Evolutionary conservation across 768 basidiomycete species (phyloP), one percentile per base, ranked within the genome.

Genomic region (Pluteus cervinus): DNA sequence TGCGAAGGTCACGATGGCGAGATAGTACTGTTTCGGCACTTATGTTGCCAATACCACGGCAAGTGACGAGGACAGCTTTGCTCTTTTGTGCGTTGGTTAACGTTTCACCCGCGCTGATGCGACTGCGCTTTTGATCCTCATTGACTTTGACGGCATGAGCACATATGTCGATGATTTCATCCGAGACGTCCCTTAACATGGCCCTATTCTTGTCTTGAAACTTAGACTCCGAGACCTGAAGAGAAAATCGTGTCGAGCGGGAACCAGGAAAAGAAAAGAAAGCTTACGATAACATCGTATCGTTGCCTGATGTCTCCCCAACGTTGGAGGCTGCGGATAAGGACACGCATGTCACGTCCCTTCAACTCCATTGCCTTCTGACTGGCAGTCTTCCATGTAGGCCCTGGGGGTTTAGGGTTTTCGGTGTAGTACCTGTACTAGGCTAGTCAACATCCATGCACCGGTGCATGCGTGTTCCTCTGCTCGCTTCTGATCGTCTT

Each of bases 231-330:
- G 65, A 67, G 40, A 92, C 88, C 90, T 93, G 48, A 2, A 38
- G 25, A 36, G 15, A 25, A 15, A n/a, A n/a, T n/a, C n/a, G 18
- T 25, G 44, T 8, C 43, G 37, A 35, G 24, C 12, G 22, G 20
- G 42, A 28, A 26, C 3, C 32, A 32, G 38, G 20, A 17, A 26
- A n/a, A 32, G 30, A 39, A 42, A 18, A 30, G 15, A 39, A 38
- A 12, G 75, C 87, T 57, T 57, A 93, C 92, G 48, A 98, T 96
- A 42, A 81, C 71, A 25, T 94, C 91, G 63, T 94, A 97, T 25
- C 96, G 85, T 48, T 84, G 80, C 32, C 90, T 77, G 43, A 97
- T 89, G 59, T 98, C 94, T 24, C 96, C 96, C 91, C 94, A 98
- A 42, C 90, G 83, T 54, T 96, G 91, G 50, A 99, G 68, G 53